Conservation (phyloP, 192 early-diverging fungal genomes). For the Dissophora ornata region DNA sequence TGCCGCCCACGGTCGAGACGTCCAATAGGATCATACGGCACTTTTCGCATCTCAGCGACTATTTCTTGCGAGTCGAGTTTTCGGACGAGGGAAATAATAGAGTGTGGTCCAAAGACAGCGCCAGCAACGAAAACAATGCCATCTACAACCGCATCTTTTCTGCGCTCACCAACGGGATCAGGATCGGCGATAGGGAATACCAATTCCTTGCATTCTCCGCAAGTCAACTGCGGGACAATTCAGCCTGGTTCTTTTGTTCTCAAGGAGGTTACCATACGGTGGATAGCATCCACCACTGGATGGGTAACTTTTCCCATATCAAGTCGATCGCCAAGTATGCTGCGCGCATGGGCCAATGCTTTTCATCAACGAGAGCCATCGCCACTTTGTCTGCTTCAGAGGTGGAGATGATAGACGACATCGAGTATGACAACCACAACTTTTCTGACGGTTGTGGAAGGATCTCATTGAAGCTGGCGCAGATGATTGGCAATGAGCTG, state of each 20-base stretch:
- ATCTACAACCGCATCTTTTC: constrained; percentile 66
- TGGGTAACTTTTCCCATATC: constrained; percentile 77
- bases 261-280: constrained; percentile 47
- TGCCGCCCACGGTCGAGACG: constrained; percentile 71
- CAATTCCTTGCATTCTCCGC: constrained; percentile 74
- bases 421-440: constrained; percentile 64
- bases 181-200: constrained; percentile 64
- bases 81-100: constrained; percentile 67
- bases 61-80: constrained; percentile 79
- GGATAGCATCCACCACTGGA: constrained; percentile 68
- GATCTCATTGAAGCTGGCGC: constrained; percentile 63
- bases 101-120: constrained; percentile 39
- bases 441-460: constrained; percentile 85
- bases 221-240: constrained; percentile 70
- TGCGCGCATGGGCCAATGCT: constrained; percentile 79
- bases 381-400: constrained; percentile 51
- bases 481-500: constrained; percentile 49
- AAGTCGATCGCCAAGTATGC: constrained; percentile 75
- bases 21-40: constrained; percentile 81
- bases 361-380: constrained; percentile 73
- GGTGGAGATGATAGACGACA: constrained; percentile 64
- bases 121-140: constrained; percentile 36
- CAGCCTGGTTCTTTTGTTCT: constrained; percentile 79
- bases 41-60: constrained; percentile 58
- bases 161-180: constrained; percentile 60